Evolutionary conservation across 345 rosid genomes (phyloP).

Genomic region (Lepidium africanum): DNA sequence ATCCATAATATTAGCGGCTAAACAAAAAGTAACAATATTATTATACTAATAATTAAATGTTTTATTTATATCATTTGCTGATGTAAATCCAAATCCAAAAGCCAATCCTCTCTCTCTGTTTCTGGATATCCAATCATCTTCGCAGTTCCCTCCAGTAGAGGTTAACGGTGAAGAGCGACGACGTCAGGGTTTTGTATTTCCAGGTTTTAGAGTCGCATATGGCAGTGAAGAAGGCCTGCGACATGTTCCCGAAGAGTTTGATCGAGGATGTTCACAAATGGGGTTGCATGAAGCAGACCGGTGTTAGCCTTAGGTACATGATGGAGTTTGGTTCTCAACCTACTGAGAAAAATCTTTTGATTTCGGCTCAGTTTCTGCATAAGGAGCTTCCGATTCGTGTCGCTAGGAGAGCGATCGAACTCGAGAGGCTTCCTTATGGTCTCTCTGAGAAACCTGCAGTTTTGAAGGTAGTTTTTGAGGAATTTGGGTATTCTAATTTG

Average conservation of each 20-base stretch:
- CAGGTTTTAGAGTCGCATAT: constrained; percentile 16
- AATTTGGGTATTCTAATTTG: neutral
- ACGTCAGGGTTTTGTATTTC: constrained; percentile 8
- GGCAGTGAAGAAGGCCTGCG: constrained; percentile 70
- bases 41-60: neutral
- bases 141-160: constrained; percentile 1
- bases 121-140: constrained; percentile 21
- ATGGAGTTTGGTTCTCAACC: constrained; percentile 89
- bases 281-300: constrained; percentile 93
- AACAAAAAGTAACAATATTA: neutral
- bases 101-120: constrained; percentile 10
- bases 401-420: constrained; percentile 79
- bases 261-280: constrained; percentile 66
- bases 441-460: constrained; percentile 75
- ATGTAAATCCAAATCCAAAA: neutral
- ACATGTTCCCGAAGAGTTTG: constrained; percentile 51
- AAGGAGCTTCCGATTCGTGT: constrained; percentile 85
- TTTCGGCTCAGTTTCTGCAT: constrained; percentile 82
- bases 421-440: constrained; percentile 72
- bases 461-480: constrained; percentile 42
- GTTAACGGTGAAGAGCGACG: constrained; percentile 13
- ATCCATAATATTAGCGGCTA: constrained; percentile 12
- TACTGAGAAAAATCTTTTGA: constrained; percentile 50
- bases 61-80: neutral
- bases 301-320: constrained; percentile 88